Base-by-base conservation (phyloP, 1,139 yeast species). In the Protomyces inundatus region DNA sequence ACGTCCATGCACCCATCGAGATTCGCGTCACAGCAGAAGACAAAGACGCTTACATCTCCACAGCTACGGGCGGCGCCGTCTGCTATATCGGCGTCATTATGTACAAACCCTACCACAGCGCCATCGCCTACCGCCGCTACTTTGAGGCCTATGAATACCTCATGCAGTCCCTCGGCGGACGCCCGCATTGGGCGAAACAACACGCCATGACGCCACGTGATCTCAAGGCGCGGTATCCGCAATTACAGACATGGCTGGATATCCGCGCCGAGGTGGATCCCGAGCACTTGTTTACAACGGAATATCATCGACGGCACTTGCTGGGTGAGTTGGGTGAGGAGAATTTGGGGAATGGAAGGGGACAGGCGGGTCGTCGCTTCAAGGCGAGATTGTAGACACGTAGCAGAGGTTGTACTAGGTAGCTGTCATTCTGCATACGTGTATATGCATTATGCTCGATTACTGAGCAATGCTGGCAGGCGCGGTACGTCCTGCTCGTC, bases 181-280 rank as follows among this genome's bases (percentile, higher is more conserved):
- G 86, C 73, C 98, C 98, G 1, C 98, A 93, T 74, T 93, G 98
- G 98, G 98, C 98, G n/a, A 93, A 93, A 79, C 91, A 91, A 76
- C 93, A 90, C 73, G 97, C 97, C 1, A 76, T 85, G 39, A 78
- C 77, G 7, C 59, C 64, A 9, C 55, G 56, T 6, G 65, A 55
- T 42, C 71, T 74, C 53, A 77, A 76, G 66, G 76, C 78, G 0
- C 75, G 74, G 3, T 71, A 71, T 23, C 69, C 68, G 7, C 66
- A 68, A n/a, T 72, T 73, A 61, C 70, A 70, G 10, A 72, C 75
- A 12, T 90, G 86, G 73, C 87, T 86, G 68, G 83, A 87, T 66
- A 79, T 87, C 7, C 82, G 97, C 73, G 77, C 75, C 64, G 78
- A 82, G 67, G 82, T 82, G 70, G 98, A 91, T 76, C 97, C 97